Base-by-base conservation (phyloP, 768 basidiomycete genomes). In the Hericium erinaceus region DNA sequence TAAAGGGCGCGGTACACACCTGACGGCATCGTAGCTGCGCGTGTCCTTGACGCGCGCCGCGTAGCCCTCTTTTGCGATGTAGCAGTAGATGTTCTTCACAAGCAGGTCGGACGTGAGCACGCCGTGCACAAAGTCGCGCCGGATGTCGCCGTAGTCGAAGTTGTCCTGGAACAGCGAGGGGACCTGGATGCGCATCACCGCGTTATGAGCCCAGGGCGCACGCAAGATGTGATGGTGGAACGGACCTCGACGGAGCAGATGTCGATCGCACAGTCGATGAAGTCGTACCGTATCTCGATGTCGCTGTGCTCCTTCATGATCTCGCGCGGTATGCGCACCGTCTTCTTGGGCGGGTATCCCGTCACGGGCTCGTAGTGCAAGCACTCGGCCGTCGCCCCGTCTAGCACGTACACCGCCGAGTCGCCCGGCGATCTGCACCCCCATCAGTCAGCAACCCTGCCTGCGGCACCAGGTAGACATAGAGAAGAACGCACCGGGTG, bases 151-250 rank as follows among this genome's bases (percentile, higher is more conserved):
- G 66, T 95, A 98, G 73, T 98, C 97, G 66, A 99, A 99, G 73
- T 98, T 98, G 73, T 98, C 97, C 69, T 95, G 93, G 74, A 98
- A 99, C 4, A 98, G 69, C 1, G 95, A 95, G 1, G 93, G 94
- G 39, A 98, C 90, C 89, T 97, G 64, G 48, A 59, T 9, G 10
- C 26, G 20, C 16, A 26, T 54, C 48, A 33, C 55, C 20, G 12
- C 24, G 18, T 20, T 4, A 39, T 49, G 7, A 53, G 51, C 18
- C 52, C 6, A 11, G 46, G 40, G 48, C 39, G 20, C 38, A 33
- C 7, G 7, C 22, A 52, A 37, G 3, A 57, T 41, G 18, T n/a
- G 46, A 7, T 28, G 8, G 28, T n/a, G 39, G 76, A 33, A 41
- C 67, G 39, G 52, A 92, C 93, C 78, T 97, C 93, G 20, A 92